A percentile compares a stretch with the other conserved stretches of the same genome.
Conservation (phyloP, 2,329 filamentous ascomycete species). For the Colletotrichum tanaceti region DNA sequence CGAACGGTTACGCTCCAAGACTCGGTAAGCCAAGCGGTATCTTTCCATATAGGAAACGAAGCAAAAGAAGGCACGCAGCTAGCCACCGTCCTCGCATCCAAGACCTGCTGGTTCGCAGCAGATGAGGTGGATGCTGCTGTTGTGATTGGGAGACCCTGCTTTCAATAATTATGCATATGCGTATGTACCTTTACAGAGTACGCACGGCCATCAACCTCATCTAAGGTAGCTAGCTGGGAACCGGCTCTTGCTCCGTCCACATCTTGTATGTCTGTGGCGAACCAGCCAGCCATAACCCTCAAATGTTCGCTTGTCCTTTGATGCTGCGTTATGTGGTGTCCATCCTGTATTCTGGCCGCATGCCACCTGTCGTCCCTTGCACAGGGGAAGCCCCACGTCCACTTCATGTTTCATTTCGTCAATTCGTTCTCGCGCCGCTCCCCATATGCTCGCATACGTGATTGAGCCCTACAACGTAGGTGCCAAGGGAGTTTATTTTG, state of each 20-base stretch:
- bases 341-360: slow-evolving; percentile 17
- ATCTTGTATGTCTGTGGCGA: slow-evolving; percentile 6
- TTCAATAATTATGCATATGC: slow-evolving; percentile 33
- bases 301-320: background rate
- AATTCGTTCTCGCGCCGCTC: slow-evolving; percentile 14
- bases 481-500: slow-evolving; percentile 10
- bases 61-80: background rate
- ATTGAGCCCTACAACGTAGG: slow-evolving; percentile 10
- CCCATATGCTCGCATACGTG: slow-evolving; percentile 15
- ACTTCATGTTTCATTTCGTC: slow-evolving; percentile 6
- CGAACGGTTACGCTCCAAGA: background rate
- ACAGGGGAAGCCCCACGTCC: slow-evolving; percentile 15
- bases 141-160: slow-evolving; percentile 12
- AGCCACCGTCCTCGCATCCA: background rate
- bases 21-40: background rate
- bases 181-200: slow-evolving; percentile 13
- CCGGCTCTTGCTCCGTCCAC: background rate
- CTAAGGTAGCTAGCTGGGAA: slow-evolving; percentile 13
- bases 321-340: background rate
- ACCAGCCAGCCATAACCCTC: slow-evolving; percentile 3
- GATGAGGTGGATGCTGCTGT: background rate
- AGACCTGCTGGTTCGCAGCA: background rate
- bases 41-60: background rate
- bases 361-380: slow-evolving; percentile 15
- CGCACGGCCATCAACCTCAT: slow-evolving; percentile 9